Evolutionary conservation across 352 stramenopile genomes (phyloP), one percentile per base, ranked within the genome.

Genomic region (Phytophthora brassicae): DNA sequence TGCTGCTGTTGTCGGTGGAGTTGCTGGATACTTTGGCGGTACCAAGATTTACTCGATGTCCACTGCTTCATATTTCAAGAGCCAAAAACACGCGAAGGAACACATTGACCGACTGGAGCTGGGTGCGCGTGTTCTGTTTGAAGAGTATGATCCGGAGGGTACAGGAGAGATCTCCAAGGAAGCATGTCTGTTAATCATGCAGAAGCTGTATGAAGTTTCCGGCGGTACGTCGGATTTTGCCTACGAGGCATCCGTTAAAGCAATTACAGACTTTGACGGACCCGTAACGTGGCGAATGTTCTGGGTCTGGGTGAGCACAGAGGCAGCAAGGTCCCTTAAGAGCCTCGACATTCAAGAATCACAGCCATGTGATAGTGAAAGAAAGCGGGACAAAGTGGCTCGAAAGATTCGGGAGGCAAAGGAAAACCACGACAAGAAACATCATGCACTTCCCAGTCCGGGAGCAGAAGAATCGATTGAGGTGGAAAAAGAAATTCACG

Each of bases 271-370:
- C 14, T 89, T 88, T 52, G 77, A 88, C 63, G 83, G 78, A 4
- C 79, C 77, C 0, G 76, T 93, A 16, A 79, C 79, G 6, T 95
- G 86, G 86, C 52, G 77, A 6, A 88, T 90, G 77, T 95, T 92
- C 65, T 95, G 84, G 84, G 71, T 88, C 31, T 95, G 82, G 81
- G 84, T 95, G 24, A 95, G 86, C 35, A 81, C 79, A 0, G 82
- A 93, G 51, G 86, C 86, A 1, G 81, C 85, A 6, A 70, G 79
- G 19, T 90, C 86, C 16, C 68, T 95, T 0, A 74, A 77, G 17
- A 71, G 68, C 16, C 61, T 95, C 8, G 81, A 95, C 5, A 38
- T 14, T n/a, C 52, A 63, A 4, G 28, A 50, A 11, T 38, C 20
- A 12, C 41, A 58, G 22, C n/a, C 35, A 50, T 50, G 9, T 31